Conservation (phyloP, 2,329 filamentous ascomycete genomes). For the Trichoderma asperellum region DNA sequence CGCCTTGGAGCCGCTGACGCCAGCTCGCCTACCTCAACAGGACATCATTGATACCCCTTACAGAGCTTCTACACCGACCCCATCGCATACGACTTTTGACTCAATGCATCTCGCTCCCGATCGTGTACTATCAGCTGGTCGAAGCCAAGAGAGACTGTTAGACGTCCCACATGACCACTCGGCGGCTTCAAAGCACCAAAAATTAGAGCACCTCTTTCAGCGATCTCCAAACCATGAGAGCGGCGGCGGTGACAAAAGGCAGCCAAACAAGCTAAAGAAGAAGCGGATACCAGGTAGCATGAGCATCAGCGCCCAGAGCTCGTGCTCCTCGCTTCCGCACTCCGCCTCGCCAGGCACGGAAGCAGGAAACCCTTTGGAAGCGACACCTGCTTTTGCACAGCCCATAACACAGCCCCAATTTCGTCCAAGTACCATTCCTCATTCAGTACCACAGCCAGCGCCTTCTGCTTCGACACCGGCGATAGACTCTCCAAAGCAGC, state of each 20-base stretch:
- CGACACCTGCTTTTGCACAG: constrained; percentile 9
- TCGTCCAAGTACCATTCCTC: constrained; percentile 28
- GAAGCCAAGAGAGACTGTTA: constrained; percentile 55
- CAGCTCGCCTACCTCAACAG: constrained; percentile 37
- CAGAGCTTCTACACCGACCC: constrained; percentile 34
- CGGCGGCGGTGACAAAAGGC: constrained; percentile 65
- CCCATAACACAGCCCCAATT: constrained; percentile 30
- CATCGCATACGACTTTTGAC: constrained; percentile 38
- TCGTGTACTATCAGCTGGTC: constrained; percentile 42
- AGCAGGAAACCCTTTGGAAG: constrained; percentile 52
- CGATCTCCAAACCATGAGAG: constrained; percentile 64
- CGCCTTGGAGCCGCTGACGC: constrained; percentile 47
- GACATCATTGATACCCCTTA: constrained; percentile 31
- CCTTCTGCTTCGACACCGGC: constrained; percentile 22
- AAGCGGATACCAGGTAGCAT: constrained; percentile 75
- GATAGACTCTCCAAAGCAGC: constrained; percentile 22
- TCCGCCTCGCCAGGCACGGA: constrained; percentile 55
- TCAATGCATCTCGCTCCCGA: constrained; percentile 38
- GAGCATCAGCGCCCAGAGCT: constrained; percentile 89
- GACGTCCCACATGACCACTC: constrained; percentile 47
- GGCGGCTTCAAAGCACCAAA: constrained; percentile 69
- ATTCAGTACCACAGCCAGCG: constrained; percentile 20
- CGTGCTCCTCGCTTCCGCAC: constrained; percentile 70
- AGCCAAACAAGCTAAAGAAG: constrained; percentile 90
- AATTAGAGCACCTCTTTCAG: constrained; percentile 71